Evolutionary conservation across 768 basidiomycete species (phyloP).

Genomic region (Hypholoma sublateritium): DNA sequence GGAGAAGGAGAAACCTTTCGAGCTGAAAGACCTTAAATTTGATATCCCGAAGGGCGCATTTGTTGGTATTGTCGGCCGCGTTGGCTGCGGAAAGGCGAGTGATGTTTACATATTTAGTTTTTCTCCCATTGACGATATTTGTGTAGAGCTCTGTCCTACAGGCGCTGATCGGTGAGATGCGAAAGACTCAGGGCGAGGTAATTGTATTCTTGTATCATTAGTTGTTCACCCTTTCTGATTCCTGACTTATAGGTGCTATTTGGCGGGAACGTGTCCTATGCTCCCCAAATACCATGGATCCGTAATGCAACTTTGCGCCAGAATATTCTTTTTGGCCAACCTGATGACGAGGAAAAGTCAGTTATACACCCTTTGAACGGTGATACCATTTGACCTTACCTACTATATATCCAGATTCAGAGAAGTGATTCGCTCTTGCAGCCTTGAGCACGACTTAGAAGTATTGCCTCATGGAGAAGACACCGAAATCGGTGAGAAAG

Average conservation of each 20-base stretch:
- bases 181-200: slow-evolving; percentile 47
- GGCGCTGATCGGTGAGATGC: slow-evolving; percentile 68
- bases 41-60: slow-evolving; percentile 55
- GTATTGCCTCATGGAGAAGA: slow-evolving; percentile 69
- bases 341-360: slow-evolving; percentile 57
- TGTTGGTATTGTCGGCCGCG: slow-evolving; percentile 69
- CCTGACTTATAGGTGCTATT: slow-evolving; percentile 37
- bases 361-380: slow-evolving; percentile 2
- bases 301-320: slow-evolving; percentile 66
- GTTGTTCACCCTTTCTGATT: background rate
- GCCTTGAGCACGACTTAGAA: slow-evolving; percentile 68
- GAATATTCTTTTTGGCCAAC: slow-evolving; percentile 75
- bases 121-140: background rate
- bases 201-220: background rate
- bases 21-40: slow-evolving; percentile 47
- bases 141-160: slow-evolving; percentile 55
- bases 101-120: background rate
- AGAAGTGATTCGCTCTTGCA: slow-evolving; percentile 62
- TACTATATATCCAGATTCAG: slow-evolving; percentile 41
- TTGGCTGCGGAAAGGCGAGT: slow-evolving; percentile 69
- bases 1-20: slow-evolving; percentile 48
- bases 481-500: slow-evolving; percentile 79
- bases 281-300: slow-evolving; percentile 67
- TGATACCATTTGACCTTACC: background rate
- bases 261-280: slow-evolving; percentile 56